Evolutionary conservation across 139 green algal species (phyloP).

Genomic region (Diplosphaera chodatii): DNA sequence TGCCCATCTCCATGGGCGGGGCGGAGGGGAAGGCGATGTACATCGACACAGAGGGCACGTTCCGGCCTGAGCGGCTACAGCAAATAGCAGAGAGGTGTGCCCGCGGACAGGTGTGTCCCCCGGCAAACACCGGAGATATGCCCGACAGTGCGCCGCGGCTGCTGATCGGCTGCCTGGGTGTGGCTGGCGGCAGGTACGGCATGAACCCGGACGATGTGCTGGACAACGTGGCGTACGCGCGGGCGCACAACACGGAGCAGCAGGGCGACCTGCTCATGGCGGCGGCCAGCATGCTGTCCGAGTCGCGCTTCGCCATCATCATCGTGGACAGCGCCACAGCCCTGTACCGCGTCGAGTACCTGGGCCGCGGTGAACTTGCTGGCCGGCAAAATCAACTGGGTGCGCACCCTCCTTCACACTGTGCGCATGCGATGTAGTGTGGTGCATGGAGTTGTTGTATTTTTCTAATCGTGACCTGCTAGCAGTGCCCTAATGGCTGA

Average conservation of each 20-base stretch:
- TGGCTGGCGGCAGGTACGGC: slow-evolving; percentile 63
- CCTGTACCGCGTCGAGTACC: slow-evolving; percentile 54
- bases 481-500: too few relatives aligned
- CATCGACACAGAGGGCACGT: slow-evolving; percentile 98
- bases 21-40: slow-evolving; percentile 97
- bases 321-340: slow-evolving; percentile 95
- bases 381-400: slow-evolving; percentile 73
- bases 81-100: slow-evolving; percentile 86
- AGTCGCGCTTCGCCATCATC: slow-evolving; percentile 86
- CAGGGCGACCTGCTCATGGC: slow-evolving; percentile 82
- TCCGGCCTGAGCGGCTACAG: slow-evolving; percentile 78
- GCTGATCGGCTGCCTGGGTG: too few relatives aligned
- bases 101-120: too few relatives aligned
- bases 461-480: too few relatives aligned
- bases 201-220: slow-evolving; percentile 86
- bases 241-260: slow-evolving; percentile 98
- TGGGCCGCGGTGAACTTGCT: slow-evolving; percentile 82
- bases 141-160: too few relatives aligned
- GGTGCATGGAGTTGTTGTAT: too few relatives aligned
- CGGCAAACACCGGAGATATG: too few relatives aligned
- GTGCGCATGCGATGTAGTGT: too few relatives aligned
- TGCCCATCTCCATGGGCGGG: slow-evolving; percentile 85
- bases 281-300: slow-evolving; percentile 90
- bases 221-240: slow-evolving; percentile 97
- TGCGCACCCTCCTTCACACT: slow-evolving; percentile 33